Conservation (phyloP, 306 rosid genomes). For the Erythrophleum fordii region DNA sequence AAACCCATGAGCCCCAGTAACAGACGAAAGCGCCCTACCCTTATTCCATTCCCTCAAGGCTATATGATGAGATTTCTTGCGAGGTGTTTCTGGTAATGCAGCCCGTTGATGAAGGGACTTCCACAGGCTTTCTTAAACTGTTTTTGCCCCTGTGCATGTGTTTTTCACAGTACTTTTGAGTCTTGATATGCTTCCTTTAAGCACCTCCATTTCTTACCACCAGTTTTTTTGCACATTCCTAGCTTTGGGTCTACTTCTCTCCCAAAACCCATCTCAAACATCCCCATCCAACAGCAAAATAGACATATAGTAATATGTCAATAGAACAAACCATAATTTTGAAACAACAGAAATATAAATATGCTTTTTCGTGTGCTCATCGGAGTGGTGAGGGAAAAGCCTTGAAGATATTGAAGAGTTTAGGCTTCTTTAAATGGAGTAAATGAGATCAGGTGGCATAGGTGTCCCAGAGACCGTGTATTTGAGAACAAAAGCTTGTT, state of each 20-base stretch:
- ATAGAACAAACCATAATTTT: background rate
- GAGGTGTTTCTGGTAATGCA: conserved; percentile 43
- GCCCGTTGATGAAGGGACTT: conserved; percentile 60
- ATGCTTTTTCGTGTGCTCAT: conserved; percentile 41
- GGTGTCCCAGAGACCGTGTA: conserved; percentile 92
- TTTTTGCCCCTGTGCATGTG: conserved; percentile 99
- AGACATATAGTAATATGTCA: conserved; percentile 1
- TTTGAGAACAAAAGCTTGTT: conserved; percentile 91
- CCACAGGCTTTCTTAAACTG: conserved; percentile 99
- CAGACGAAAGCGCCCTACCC: too few relatives aligned
- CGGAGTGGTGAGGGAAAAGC: conserved; percentile 81
- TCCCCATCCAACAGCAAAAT: conserved; percentile 86
- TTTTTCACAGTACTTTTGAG: conserved; percentile 95
- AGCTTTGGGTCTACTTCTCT: conserved; percentile 98
- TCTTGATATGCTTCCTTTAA: conserved; percentile 99
- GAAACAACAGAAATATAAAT: background rate
- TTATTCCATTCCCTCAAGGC: too few relatives aligned
- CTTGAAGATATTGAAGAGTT: conserved; percentile 77
- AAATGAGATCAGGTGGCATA: conserved; percentile 87
- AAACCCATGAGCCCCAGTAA: too few relatives aligned
- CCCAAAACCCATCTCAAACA: conserved; percentile 95
- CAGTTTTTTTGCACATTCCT: conserved; percentile 99
- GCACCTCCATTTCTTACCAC: conserved; percentile 99
- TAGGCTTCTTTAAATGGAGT: conserved; percentile 76
- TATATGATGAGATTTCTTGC: conserved; percentile 42